Evolutionary conservation across 2,329 filamentous ascomycete species (phyloP), one percentile per base, ranked within the genome.

Genomic region (Colletotrichum sp.): DNA sequence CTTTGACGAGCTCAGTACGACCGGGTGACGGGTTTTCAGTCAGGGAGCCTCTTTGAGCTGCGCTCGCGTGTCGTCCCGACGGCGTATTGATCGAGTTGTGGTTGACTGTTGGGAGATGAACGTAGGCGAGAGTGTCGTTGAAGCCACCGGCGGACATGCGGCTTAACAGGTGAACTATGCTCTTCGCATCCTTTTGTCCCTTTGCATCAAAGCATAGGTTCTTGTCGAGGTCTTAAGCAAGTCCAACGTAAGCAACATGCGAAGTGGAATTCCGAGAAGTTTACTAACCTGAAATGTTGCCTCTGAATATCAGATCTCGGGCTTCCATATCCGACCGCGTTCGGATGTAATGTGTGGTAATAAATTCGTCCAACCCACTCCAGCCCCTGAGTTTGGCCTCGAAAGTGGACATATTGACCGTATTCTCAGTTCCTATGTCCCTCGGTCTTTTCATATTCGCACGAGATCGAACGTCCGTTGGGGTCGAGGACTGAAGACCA

Each of bases 191-290:
- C 0, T 52, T 25, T 0, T 52, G 44, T 0, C 44, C 44, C 44
- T 52, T 25, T 2, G 44, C 44, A 52, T 52, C 44, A 1, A 52
- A 52, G 0, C 44, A 52, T 0, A 52, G 12, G 44, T 52, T 52
- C 44, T 52, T 52, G 44, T 52, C 44, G 6, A 52, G 44, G 44
- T 52, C 44, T 52, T 25, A 25, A 6, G 1, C 44, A 0, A 52
- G 2, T 3, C 0, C 44, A 22, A 13, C 0, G 6, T 52, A n/a
- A 52, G 11, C 11, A 25, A 22, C 2, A 0, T 8, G 11, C n/a
- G 11, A 1, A 13, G 0, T n/a, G 9, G 11, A 8, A 22, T 3
- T 7, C 12, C 0, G 44, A 1, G 44, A 49, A 49, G 0, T 52
- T 52, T 5, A 52, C 44, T 0, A 52, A 52, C n/a, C 44, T 22